These are phyloP conservation scores for Neospora caninum DNA, from an alignment of 169 alveolate species.

Conservation along the genomic window DNA sequence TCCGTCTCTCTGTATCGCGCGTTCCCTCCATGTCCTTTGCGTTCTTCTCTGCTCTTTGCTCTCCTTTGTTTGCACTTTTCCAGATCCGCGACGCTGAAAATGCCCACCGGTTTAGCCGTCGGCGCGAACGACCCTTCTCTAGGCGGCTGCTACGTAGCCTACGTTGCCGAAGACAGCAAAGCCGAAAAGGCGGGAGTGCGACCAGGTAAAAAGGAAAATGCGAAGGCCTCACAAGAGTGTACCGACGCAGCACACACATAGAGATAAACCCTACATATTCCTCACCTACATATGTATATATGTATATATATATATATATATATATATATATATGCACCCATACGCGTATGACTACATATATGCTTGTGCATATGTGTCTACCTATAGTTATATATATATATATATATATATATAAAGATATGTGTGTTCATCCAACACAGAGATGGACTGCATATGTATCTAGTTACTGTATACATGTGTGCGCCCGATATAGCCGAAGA, in stretches of 20 bases:
- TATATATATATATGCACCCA: background rate
- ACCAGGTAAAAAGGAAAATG: slow-evolving; percentile 11
- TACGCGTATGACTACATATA: background rate
- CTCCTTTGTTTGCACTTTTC: background rate
- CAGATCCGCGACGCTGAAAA: slow-evolving; percentile 44
- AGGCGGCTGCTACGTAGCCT: slow-evolving; percentile 58
- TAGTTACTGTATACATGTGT: no score
- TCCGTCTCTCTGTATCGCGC: background rate
- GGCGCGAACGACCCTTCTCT: slow-evolving; percentile 46
- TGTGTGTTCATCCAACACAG: background rate
- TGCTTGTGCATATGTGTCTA: background rate
- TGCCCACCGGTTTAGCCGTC: slow-evolving; percentile 62
- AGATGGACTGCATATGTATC: no score
- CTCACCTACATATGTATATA: background rate
- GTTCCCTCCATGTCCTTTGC: background rate
- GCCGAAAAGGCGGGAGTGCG: slow-evolving; percentile 49
- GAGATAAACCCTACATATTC: no score
- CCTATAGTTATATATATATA: background rate
- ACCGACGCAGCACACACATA: no score
- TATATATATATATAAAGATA: background rate
- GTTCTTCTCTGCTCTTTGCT: background rate
- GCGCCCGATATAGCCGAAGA: no score
- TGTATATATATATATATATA: background rate
- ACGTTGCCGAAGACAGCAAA: slow-evolving; percentile 61
- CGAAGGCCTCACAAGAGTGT: no score